phyloP scores from a whole-genome alignment of 148 eudicot genomes.

The Euryodendron excelsum region DNA sequence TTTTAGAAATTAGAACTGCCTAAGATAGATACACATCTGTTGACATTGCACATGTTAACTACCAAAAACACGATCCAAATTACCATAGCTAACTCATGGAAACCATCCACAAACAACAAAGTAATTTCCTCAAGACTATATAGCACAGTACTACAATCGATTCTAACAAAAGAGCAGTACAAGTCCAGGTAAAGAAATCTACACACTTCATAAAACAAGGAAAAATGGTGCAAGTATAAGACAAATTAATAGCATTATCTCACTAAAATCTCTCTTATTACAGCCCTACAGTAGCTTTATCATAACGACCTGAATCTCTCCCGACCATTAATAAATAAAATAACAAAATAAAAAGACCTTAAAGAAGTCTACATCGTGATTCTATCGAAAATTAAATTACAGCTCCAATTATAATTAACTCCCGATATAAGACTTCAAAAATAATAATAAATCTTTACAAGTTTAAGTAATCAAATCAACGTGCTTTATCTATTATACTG shows the following conservation, averaged over 20 bases:
- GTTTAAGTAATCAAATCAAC: too few relatives aligned
- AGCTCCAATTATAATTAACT: too few relatives aligned
- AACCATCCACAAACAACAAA: not conserved
- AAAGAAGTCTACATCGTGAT: too few relatives aligned
- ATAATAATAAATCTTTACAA: too few relatives aligned
- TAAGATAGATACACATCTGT: not conserved
- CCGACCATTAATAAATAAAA: too few relatives aligned
- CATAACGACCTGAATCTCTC: too few relatives aligned
- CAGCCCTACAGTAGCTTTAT: not conserved
- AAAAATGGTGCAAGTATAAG: not conserved
- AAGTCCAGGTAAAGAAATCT: not conserved
- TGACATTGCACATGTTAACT: not conserved
- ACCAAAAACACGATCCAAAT: not conserved
- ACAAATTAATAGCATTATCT: not conserved
- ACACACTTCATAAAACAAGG: not conserved
- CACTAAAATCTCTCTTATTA: not conserved
- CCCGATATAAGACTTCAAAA: too few relatives aligned
- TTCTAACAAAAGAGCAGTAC: not conserved
- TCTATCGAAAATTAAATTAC: too few relatives aligned
- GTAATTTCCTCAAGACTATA: not conserved
- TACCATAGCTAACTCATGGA: not conserved
- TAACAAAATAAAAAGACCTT: too few relatives aligned
- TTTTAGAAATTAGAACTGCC: conserved; percentile 3
- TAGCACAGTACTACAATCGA: not conserved
- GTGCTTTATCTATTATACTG: too few relatives aligned